These are phyloP conservation scores for Boletus insuetus DNA, from an alignment of 768 basidiomycete genomes.

Conservation along the genomic window DNA sequence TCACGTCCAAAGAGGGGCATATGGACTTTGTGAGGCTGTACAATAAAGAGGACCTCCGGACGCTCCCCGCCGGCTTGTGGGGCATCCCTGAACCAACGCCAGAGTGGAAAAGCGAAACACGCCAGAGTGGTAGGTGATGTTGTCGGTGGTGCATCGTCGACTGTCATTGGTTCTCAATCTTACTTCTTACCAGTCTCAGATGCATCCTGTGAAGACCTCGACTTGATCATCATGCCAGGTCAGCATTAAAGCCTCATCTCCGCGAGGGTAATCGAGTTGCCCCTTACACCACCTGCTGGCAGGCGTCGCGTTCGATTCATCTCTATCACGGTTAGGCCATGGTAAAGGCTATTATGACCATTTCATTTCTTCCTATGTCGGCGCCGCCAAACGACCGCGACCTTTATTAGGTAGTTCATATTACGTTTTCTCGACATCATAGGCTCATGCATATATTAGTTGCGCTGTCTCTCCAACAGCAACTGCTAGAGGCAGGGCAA, in stretches of 20 bases:
- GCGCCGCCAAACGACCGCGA: constrained; percentile 37
- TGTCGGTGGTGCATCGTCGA: background rate
- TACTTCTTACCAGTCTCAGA: constrained; percentile 28
- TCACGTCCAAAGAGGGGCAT: constrained; percentile 39
- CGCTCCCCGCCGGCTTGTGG: constrained; percentile 64
- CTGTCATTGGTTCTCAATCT: constrained; percentile 1
- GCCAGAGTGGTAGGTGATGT: constrained; percentile 49
- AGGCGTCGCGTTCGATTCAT: constrained; percentile 76
- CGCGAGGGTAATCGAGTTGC: constrained; percentile 10
- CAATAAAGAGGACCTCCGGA: constrained; percentile 52
- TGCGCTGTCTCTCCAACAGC: constrained; percentile 63
- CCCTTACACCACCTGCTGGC: constrained; percentile 9
- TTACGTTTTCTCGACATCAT: constrained; percentile 8
- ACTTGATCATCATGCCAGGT: constrained; percentile 72
- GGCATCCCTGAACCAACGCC: constrained; percentile 68
- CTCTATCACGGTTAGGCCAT: constrained; percentile 69
- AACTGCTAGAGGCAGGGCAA: constrained; percentile 48
- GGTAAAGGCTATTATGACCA: constrained; percentile 84
- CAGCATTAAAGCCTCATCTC: constrained; percentile 14
- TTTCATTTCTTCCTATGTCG: constrained; percentile 58
- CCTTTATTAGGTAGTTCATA: constrained; percentile 57
- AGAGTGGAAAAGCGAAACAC: constrained; percentile 41
- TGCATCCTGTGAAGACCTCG: constrained; percentile 41
- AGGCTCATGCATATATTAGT: constrained; percentile 39
- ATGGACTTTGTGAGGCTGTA: constrained; percentile 73